Base-by-base conservation (phyloP, 768 basidiomycete species). In the Dacryopinax primogenitus region DNA sequence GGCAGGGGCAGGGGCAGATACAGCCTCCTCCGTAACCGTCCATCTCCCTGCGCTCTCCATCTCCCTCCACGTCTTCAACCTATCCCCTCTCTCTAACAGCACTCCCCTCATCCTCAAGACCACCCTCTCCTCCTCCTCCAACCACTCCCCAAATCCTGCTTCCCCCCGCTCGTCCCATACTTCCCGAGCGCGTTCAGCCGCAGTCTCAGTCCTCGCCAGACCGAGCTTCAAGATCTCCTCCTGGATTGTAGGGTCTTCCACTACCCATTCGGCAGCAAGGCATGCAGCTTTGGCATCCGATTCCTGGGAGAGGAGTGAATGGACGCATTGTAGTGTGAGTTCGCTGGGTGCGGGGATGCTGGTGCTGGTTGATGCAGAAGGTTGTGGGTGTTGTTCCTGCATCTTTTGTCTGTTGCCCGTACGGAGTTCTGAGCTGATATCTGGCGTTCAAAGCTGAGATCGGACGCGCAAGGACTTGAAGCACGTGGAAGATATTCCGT, bases 231-330 rank as follows among this genome's bases (percentile, higher is more conserved):
- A 77, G 32, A 92, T 76, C 9, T 77, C 76, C 62, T 78, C 78
- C 68, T 90, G 85, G 15, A 83, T 74, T 63, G 72, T 73, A 23
- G 79, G 75, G 71, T 84, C 78, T 67, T 86, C 78, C n/a, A 86
- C 75, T 28, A 86, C 73, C 65, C 86, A 79, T 76, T 90, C 88
- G 28, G 79, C 76, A 69, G 84, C 87, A 1, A 89, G 88, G n/a
- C 86, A 83, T 36, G 80, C 81, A 16, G 85, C 86, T 89, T 90
- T 92, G 9, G 85, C 75, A 73, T 92, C 86, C 70, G 91, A 84
- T 41, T 77, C 74, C 39, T 87, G 75, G 26, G 76, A 69, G 9
- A 73, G 76, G 21, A 93, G 79, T 21, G 79, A 70, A 26, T 81
- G n/a, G n/a, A n/a, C n/a, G n/a, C n/a, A n/a, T n/a, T n/a, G n/a